Evolutionary conservation across 2,329 filamentous ascomycete species (phyloP).

Genomic region (Chaetomiaceae sp.): DNA sequence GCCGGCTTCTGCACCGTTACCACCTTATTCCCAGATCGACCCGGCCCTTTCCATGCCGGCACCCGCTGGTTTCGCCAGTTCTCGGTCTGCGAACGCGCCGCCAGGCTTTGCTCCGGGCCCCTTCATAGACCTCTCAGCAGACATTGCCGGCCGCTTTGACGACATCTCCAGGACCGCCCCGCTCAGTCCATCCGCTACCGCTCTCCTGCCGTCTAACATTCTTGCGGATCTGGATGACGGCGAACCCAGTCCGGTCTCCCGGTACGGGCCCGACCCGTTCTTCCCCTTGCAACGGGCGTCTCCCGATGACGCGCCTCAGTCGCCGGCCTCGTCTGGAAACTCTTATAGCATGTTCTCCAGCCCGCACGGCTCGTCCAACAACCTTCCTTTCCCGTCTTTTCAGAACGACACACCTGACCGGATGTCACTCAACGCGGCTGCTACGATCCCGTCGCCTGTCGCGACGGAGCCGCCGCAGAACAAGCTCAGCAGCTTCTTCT

Average conservation of each 20-base stretch:
- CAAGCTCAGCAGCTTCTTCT: conserved; percentile 47
- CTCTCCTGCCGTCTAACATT: conserved; percentile 64
- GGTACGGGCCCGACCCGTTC: conserved; percentile 31
- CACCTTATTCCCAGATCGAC: conserved; percentile 36
- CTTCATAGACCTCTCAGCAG: conserved; percentile 44
- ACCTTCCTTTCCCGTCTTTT: conserved; percentile 49
- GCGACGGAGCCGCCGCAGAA: conserved; percentile 30
- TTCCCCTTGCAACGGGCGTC: conserved; percentile 28
- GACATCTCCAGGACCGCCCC: conserved; percentile 60
- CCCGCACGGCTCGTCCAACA: conserved; percentile 54
- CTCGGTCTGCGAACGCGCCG: conserved; percentile 34
- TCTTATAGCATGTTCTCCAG: conserved; percentile 55
- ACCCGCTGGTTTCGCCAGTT: conserved; percentile 46
- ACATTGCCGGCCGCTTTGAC: conserved; percentile 42
- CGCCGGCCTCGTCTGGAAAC: conserved; percentile 52
- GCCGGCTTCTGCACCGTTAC: conserved; percentile 33
- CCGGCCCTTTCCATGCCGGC: conserved; percentile 15
- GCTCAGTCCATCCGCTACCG: conserved; percentile 69
- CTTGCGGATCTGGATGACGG: conserved; percentile 60
- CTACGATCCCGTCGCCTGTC: conserved; percentile 37
- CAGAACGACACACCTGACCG: conserved; percentile 40
- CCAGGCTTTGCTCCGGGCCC: conserved; percentile 48
- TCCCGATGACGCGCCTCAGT: conserved; percentile 47
- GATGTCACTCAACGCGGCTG: conserved; percentile 33
- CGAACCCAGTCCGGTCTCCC: conserved; percentile 40